Conservation (phyloP, 2,329 filamentous ascomycete genomes). For the Aspergillus tamarii region DNA sequence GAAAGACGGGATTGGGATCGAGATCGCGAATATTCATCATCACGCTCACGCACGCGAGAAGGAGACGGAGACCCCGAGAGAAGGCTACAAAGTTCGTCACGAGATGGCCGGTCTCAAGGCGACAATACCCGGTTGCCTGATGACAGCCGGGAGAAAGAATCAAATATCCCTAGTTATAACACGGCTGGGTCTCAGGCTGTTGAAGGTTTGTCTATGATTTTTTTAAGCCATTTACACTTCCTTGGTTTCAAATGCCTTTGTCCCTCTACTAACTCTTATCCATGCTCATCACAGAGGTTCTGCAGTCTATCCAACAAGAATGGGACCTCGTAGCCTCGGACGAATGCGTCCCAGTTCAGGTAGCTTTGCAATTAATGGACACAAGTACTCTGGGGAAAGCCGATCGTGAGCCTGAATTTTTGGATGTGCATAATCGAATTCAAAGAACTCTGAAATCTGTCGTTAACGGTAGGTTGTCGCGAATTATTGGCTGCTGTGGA, state of each 20-base stretch:
- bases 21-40: conserved; percentile 35
- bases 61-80: conserved; percentile 33
- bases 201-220: conserved; percentile 35
- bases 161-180: conserved; percentile 9
- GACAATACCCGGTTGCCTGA: conserved; percentile 27
- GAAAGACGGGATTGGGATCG: conserved; percentile 35
- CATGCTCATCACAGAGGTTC: conserved; percentile 53
- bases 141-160: conserved; percentile 23
- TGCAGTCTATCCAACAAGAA: conserved; percentile 82
- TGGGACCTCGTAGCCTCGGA: conserved; percentile 91
- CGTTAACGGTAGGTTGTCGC: conserved; percentile 66
- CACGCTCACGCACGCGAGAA: conserved; percentile 40
- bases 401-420: conserved; percentile 83
- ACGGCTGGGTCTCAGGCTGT: conserved; percentile 37
- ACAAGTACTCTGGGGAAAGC: conserved; percentile 90
- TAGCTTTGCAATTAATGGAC: conserved; percentile 93
- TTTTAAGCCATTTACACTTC: neutral
- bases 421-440: conserved; percentile 81
- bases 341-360: conserved; percentile 88
- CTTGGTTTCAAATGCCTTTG: neutral
- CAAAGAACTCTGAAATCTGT: conserved; percentile 91
- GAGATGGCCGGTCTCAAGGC: conserved; percentile 30
- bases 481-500: neutral
- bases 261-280: conserved; percentile 10
- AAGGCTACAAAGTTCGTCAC: conserved; percentile 27